Evolutionary conservation across 768 basidiomycete species (phyloP).

Genomic region (Cyclocybe aegerita): DNA sequence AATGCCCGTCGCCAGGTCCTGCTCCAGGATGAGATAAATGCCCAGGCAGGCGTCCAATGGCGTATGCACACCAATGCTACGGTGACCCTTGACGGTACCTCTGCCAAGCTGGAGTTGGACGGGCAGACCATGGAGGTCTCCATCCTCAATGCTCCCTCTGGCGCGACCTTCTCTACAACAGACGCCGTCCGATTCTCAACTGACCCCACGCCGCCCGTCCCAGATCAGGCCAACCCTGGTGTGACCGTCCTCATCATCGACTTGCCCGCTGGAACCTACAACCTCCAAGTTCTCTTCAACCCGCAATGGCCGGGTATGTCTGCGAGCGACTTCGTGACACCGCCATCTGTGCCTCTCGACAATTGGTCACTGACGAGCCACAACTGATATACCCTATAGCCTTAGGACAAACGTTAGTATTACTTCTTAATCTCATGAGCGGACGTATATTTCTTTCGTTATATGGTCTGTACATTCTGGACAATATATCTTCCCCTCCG

Average conservation of each 20-base stretch:
- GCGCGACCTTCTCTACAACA: slow-evolving; percentile 60
- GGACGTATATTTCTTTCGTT: too few species aligned
- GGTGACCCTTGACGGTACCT: slow-evolving; percentile 49
- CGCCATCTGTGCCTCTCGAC: slow-evolving; percentile 66
- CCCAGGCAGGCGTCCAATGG: slow-evolving; percentile 69
- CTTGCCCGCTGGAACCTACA: slow-evolving; percentile 69
- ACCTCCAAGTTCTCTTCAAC: slow-evolving; percentile 83
- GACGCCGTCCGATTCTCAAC: slow-evolving; percentile 53
- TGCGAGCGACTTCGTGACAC: slow-evolving; percentile 59
- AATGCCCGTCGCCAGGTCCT: slow-evolving; percentile 88
- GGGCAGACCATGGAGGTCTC: slow-evolving; percentile 64
- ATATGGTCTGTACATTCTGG: too few species aligned
- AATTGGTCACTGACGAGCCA: slow-evolving; percentile 83
- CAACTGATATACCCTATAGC: slow-evolving; percentile 36
- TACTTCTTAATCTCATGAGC: slow-evolving; percentile 6
- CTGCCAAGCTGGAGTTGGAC: slow-evolving; percentile 75
- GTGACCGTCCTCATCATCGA: slow-evolving; percentile 80
- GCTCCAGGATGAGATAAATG: slow-evolving; percentile 86
- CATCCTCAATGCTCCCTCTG: slow-evolving; percentile 67
- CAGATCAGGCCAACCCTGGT: slow-evolving; percentile 75
- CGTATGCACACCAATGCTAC: slow-evolving; percentile 97
- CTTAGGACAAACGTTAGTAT: background rate
- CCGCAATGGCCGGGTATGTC: slow-evolving; percentile 87
- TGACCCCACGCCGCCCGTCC: slow-evolving; percentile 59
- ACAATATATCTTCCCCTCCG: too few species aligned